Evolutionary conservation across 78 protist genomes (phyloP).

Genomic region (Dictyostelium firmibasis): DNA sequence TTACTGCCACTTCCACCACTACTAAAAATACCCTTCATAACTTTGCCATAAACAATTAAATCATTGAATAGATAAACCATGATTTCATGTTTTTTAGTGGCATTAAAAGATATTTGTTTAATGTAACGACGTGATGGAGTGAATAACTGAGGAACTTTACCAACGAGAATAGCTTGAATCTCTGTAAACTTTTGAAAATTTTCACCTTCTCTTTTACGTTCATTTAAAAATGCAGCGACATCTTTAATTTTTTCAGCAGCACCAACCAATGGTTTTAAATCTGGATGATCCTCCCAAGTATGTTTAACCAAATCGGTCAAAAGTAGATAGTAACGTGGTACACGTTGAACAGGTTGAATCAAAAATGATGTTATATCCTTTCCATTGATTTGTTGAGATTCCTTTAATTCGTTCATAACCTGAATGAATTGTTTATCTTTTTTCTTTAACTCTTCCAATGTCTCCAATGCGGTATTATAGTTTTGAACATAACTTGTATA

Average conservation of each 20-base stretch:
- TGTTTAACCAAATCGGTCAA: slow-evolving; percentile 72
- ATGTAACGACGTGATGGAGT: slow-evolving; percentile 32
- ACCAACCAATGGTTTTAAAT: slow-evolving; percentile 21
- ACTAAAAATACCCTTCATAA: neutral
- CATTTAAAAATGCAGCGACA: slow-evolving; percentile 66
- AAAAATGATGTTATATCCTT: slow-evolving; percentile 41
- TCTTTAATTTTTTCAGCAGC: slow-evolving; percentile 64
- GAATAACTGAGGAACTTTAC: slow-evolving; percentile 41
- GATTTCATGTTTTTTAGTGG: neutral
- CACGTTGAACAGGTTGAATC: slow-evolving; percentile 83
- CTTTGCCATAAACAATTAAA: slow-evolving; percentile 38
- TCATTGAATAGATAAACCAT: slow-evolving; percentile 46
- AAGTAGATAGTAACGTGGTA: slow-evolving; percentile 73
- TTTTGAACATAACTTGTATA: slow-evolving; percentile 66
- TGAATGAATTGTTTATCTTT: slow-evolving; percentile 9
- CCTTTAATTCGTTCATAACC: neutral
- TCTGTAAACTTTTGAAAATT: slow-evolving; percentile 37
- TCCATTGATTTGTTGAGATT: neutral
- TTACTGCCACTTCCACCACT: neutral
- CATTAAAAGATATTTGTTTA: neutral
- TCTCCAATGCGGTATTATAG: slow-evolving; percentile 32
- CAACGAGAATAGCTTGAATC: slow-evolving; percentile 6
- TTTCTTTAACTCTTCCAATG: slow-evolving; percentile 19
- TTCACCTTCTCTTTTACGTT: slow-evolving; percentile 67
- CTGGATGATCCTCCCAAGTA: slow-evolving; percentile 73